Conservation (phyloP, 2,329 filamentous ascomycete genomes). For the Setomelanomma holmii region DNA sequence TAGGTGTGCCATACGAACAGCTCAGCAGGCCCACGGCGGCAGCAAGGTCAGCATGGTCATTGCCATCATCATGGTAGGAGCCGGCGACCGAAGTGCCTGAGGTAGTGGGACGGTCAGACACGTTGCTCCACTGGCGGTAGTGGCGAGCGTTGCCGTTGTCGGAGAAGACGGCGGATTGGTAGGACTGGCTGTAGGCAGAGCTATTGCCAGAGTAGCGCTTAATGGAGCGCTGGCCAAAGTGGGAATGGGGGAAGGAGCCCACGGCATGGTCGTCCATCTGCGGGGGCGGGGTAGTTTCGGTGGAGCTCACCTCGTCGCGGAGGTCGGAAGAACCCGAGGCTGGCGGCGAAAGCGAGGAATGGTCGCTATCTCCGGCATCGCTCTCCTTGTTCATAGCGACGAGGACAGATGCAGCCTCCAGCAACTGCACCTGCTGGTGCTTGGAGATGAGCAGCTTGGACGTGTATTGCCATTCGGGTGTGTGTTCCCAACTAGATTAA, state of each 20-base stretch:
- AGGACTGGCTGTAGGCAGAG: conserved; percentile 72
- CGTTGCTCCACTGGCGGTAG: conserved; percentile 72
- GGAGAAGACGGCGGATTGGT: conserved; percentile 74
- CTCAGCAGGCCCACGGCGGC: conserved; percentile 89
- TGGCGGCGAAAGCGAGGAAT: conserved; percentile 81
- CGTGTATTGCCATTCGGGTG: conserved; percentile 95
- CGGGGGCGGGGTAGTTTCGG: conserved; percentile 91
- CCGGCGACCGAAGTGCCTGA: conserved; percentile 67
- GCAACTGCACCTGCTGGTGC: conserved; percentile 97
- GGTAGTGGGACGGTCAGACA: conserved; percentile 78
- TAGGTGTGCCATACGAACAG: conserved; percentile 87
- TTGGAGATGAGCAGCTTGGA: conserved; percentile 99
- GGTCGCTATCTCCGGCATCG: conserved; percentile 72
- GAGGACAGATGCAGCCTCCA: conserved; percentile 96
- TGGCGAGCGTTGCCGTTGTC: conserved; percentile 64
- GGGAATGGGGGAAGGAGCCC: conserved; percentile 52
- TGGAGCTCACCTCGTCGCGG: conserved; percentile 80
- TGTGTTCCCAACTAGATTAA: conserved; percentile 91
- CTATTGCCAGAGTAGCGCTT: conserved; percentile 59
- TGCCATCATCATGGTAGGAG: conserved; percentile 72
- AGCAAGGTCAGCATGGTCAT: conserved; percentile 78
- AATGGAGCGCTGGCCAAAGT: conserved; percentile 42
- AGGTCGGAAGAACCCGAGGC: conserved; percentile 81
- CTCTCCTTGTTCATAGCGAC: conserved; percentile 82
- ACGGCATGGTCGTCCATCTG: conserved; percentile 69